Evolutionary conservation across 768 basidiomycete genomes (phyloP), one percentile per base, ranked within the genome.

Genomic region (Tephrocybe sp.): DNA sequence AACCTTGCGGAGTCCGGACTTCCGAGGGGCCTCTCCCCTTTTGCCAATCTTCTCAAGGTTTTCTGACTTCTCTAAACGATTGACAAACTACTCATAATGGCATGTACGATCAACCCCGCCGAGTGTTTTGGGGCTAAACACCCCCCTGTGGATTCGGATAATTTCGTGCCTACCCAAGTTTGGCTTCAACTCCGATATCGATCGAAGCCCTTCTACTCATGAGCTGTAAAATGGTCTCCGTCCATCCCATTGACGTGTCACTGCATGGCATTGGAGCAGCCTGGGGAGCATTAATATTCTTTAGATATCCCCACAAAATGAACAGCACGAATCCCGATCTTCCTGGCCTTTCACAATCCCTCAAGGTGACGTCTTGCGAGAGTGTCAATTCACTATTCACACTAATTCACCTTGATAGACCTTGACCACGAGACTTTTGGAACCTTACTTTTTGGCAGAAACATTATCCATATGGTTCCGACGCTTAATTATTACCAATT

Each of bases 101-200:
- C n/a, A n/a, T n/a, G n/a, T n/a, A n/a, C n/a, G n/a, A n/a, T n/a
- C n/a, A n/a, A n/a, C n/a, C n/a, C n/a, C n/a, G n/a, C n/a, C n/a
- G n/a, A n/a, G n/a, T n/a, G n/a, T n/a, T n/a, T n/a, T n/a, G n/a
- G n/a, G n/a, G n/a, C n/a, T n/a, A n/a, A n/a, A n/a, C n/a, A n/a
- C 34, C 16, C 34, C 10, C 34, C 39, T 22, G 9, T 37, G 5
- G 21, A 29, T 39, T 27, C 9, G 18, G 12, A 47, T 18, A 46
- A 47, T 19, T 47, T 18, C n/a, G 16, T 36, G 19, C 8, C 36
- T 38, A n/a, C 19, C 16, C 30, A 38, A 25, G 46, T 45, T 16
- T 34, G 47, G 42, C 27, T 16, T 25, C 43, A 45, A 4, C 40
- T 27, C 41, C 42, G 42, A 42, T 52, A 47, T 47, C 46, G 46